A percentile compares a stretch with the other conserved stretches of the same genome.
These are phyloP conservation scores for Apiotrichum montevideense DNA, from an alignment of 1,284 basidiomycete genomes.

Conservation along the genomic window DNA sequence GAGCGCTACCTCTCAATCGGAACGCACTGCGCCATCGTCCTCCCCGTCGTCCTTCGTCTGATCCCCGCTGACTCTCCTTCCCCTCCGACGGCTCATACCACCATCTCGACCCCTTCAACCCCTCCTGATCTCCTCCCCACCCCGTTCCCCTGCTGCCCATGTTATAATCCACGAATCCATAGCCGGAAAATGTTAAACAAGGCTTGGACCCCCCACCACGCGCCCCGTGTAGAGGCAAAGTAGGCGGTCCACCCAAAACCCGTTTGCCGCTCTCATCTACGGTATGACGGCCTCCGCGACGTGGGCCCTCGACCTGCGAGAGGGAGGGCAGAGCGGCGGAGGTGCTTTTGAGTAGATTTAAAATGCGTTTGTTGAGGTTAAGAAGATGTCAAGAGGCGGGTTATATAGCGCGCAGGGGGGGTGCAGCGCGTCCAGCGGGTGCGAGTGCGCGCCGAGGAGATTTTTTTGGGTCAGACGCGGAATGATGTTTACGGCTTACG, in stretches of 20 bases:
- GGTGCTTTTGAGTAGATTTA: conserved; percentile 38
- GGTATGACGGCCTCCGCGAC: conserved; percentile 28
- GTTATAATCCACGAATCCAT: neutral
- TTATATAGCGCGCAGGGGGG: neutral
- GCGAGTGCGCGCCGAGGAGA: neutral
- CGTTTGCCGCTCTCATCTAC: conserved; percentile 32
- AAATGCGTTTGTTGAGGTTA: conserved; percentile 17
- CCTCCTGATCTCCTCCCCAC: too few relatives aligned
- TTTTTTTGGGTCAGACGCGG: too few relatives aligned
- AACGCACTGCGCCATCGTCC: too few relatives aligned
- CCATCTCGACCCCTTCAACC: too few relatives aligned
- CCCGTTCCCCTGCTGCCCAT: too few relatives aligned
- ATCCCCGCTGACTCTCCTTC: too few relatives aligned
- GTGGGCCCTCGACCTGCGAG: conserved; percentile 11
- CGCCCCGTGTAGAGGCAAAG: neutral
- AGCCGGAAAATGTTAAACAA: conserved; percentile 27
- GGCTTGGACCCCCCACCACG: conserved; percentile 35
- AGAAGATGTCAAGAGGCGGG: neutral
- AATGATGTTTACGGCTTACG: too few relatives aligned
- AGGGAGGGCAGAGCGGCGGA: conserved; percentile 16
- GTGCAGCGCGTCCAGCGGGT: neutral
- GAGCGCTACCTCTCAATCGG: too few relatives aligned
- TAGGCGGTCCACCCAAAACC: conserved; percentile 36
- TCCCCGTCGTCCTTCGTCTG: too few relatives aligned
- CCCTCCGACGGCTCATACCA: too few relatives aligned